phyloP scores from a whole-genome alignment of 2,329 filamentous ascomycete species.

The Neopestalotiopsis rosae region DNA sequence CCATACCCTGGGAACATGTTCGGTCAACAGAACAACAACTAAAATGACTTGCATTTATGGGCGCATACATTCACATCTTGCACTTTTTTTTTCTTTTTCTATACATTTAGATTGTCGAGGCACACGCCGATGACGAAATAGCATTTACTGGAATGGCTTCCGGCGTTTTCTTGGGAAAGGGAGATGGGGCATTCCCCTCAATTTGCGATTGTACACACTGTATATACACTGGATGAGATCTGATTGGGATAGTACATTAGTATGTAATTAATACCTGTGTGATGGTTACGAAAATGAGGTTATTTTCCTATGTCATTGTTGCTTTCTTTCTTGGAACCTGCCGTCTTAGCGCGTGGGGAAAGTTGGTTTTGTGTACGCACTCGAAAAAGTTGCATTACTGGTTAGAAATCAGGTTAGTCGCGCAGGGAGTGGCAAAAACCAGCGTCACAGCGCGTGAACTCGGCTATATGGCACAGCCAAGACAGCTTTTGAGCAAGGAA shows the following conservation, averaged over 20 bases:
- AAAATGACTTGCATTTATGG: constrained; percentile 9
- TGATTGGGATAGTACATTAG: not conserved
- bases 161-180: not conserved
- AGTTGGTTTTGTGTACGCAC: not conserved
- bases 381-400: not conserved
- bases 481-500: not conserved
- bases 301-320: not conserved
- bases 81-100: not conserved
- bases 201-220: not conserved
- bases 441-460: not conserved
- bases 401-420: not conserved
- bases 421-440: not conserved
- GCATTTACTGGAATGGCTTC: constrained; percentile 2
- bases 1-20: constrained; percentile 36
- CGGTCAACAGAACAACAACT: constrained; percentile 26
- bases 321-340: not conserved
- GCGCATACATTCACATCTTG: not conserved
- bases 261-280: not conserved
- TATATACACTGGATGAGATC: not conserved
- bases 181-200: not conserved
- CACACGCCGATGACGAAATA: constrained; percentile 13
- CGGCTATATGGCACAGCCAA: not conserved
- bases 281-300: not conserved
- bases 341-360: not conserved
- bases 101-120: constrained; percentile 7